phyloP scores from a whole-genome alignment of 2,329 filamentous ascomycete genomes.

The Botryotinia calthae region DNA sequence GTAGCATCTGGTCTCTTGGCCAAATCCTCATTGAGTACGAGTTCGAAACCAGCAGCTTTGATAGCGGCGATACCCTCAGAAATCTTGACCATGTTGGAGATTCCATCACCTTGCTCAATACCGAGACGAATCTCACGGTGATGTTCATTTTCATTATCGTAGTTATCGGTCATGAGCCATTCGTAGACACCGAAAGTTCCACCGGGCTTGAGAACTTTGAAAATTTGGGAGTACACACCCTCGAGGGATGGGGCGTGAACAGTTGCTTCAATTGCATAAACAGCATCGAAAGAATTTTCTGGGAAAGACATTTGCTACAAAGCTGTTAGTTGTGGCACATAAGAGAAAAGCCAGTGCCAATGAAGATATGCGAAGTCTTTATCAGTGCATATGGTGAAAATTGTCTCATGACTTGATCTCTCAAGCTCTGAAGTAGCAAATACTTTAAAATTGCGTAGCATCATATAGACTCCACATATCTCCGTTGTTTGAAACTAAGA shows the following conservation, averaged over 20 bases:
- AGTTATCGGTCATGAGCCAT: conserved; percentile 97
- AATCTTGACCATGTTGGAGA: conserved; percentile 94
- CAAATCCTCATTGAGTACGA: conserved; percentile 82
- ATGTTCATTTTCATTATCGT: conserved; percentile 81
- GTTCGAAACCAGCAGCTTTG: conserved; percentile 80
- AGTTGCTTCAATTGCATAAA: conserved; percentile 97
- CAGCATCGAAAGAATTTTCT: conserved; percentile 87
- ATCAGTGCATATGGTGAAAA: conserved; percentile 1
- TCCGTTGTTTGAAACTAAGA: background rate
- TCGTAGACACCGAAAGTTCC: conserved; percentile 97
- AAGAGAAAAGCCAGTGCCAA: background rate
- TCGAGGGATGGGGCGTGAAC: conserved; percentile 89
- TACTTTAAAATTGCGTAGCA: conserved; percentile 10
- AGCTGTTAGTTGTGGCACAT: background rate
- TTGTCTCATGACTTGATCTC: conserved; percentile 11
- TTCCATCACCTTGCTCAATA: conserved; percentile 94
- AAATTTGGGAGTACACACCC: conserved; percentile 92
- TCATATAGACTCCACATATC: conserved; percentile 1
- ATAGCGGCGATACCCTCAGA: conserved; percentile 80
- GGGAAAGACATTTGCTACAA: conserved; percentile 89
- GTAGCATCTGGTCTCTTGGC: conserved; percentile 70
- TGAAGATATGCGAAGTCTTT: background rate
- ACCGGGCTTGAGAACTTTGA: conserved; percentile 91
- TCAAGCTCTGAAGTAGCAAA: conserved; percentile 16
- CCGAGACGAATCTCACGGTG: conserved; percentile 90